These are phyloP conservation scores for Gonium pectorale DNA, from an alignment of 139 green algal species.

Conservation along the genomic window DNA sequence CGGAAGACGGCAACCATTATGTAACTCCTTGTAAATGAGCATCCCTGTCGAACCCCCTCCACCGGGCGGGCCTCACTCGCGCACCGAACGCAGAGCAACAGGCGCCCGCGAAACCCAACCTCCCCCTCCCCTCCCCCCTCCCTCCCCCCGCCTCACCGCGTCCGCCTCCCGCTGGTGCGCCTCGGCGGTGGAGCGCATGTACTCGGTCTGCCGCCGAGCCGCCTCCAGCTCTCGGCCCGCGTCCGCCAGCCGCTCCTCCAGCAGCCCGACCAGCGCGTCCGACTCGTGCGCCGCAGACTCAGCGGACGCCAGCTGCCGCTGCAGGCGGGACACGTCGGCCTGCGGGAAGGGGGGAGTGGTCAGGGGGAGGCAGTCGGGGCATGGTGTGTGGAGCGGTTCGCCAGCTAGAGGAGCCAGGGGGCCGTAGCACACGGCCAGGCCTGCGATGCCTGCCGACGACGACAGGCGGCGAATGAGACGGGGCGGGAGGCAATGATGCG, in stretches of 20 bases:
- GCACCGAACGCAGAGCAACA: no score
- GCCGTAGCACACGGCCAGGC: no score
- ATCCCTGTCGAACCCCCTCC: no score
- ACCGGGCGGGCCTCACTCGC: no score
- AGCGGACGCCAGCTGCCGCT: background rate
- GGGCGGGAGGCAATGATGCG: no score
- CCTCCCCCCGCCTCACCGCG: background rate
- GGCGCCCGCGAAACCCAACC: no score
- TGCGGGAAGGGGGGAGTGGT: background rate
- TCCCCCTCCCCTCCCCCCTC: background rate
- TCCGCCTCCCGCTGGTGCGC: conserved; percentile 43
- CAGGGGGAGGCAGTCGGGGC: background rate
- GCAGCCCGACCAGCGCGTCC: conserved; percentile 13
- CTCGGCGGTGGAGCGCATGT: conserved; percentile 36
- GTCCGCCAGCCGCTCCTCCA: conserved; percentile 32
- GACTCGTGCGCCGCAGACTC: background rate
- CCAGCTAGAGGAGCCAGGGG: no score
- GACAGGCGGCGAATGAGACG: no score
- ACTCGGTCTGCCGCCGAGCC: conserved; percentile 37
- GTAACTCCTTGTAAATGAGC: no score
- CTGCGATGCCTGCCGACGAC: no score
- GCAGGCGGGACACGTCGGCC: background rate
- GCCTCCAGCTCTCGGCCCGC: background rate
- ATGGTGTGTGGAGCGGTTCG: background rate
- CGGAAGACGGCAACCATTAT: no score